Conservation (phyloP, 2,329 filamentous ascomycete species). For the Beauveria asiatica region DNA sequence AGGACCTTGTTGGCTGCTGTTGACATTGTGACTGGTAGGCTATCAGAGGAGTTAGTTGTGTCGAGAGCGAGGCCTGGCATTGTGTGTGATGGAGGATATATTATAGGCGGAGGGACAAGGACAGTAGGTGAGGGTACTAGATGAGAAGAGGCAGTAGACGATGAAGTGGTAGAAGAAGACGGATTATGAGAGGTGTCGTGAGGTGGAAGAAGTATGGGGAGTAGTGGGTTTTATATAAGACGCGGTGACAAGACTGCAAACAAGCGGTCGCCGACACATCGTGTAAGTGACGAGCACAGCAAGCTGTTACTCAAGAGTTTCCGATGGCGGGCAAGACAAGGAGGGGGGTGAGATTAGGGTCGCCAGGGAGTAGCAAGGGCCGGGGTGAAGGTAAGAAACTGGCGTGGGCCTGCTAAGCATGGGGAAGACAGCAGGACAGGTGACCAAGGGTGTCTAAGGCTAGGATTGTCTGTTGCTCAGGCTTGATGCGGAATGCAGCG, state of each 20-base stretch:
- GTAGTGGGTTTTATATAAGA: slow-evolving; percentile 8
- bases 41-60: slow-evolving; percentile 9
- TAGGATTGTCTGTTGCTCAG: background rate
- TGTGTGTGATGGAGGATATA: slow-evolving; percentile 7
- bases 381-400: background rate
- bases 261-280: slow-evolving; percentile 22
- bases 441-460: slow-evolving; percentile 5
- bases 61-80: slow-evolving; percentile 10
- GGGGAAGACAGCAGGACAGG: slow-evolving; percentile 4
- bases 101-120: background rate
- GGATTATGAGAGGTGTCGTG: background rate
- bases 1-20: slow-evolving; percentile 32
- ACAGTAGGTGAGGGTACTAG: background rate
- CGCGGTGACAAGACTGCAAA: background rate
- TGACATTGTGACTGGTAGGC: slow-evolving; percentile 22
- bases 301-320: slow-evolving; percentile 14
- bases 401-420: background rate
- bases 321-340: slow-evolving; percentile 1
- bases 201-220: background rate
- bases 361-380: background rate
- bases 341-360: slow-evolving; percentile 4
- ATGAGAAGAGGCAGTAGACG: background rate
- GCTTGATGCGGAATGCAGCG: background rate
- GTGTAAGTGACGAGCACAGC: slow-evolving; percentile 15
- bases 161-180: background rate